Evolutionary conservation across 768 basidiomycete genomes (phyloP), one percentile per base, ranked within the genome.

Genomic region (Fibroporia radiculosa): DNA sequence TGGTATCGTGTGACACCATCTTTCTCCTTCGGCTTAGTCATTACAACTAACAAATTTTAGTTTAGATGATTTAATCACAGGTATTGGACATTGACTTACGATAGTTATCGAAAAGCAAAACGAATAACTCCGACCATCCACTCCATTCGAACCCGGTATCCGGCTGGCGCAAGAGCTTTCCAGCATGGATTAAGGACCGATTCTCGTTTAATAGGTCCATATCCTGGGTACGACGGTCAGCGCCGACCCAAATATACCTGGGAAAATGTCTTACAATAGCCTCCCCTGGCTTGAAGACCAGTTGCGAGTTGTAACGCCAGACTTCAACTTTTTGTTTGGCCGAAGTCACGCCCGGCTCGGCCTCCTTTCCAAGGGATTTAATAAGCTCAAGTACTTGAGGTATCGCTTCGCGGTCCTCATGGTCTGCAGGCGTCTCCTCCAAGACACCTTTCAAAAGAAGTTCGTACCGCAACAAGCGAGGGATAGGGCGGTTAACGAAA

Each of bases 61-160:
- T 4, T 16, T 31, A 22, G 6, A 44, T 16, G 18, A 19, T 28
- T 10, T 29, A 23, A 13, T 7, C 24, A 13, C 3, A 6, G 10
- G 3, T n/a, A n/a, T 12, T 35, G 28, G 32, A 20, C 4, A 25
- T 25, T n/a, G 12, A 66, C 88, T 63, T 48, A 91, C 92, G 63
- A 55, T 97, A 99, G 56, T 98, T 92, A 63, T 99, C 96, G 55
- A 99, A 96, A 2, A 99, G 68, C 42, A 97, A 71, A 6, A 95
- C 84, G 50, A 83, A 86, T 6, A 95, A 73, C 62, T 97, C 93
- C 34, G 79, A 82, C 89, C 91, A 95, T 32, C 84, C 87, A 50
- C 77, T 89, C 82, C 83, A 87, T 60, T 85, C 84, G 51, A 92
- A 79, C 11, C 87, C 89, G 24, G 82, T 82, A 48, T 96, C 93